Evolutionary conservation across 192 early-diverging fungal genomes (phyloP), one percentile per base, ranked within the genome.

Genomic region (Backusella tarrabulga): DNA sequence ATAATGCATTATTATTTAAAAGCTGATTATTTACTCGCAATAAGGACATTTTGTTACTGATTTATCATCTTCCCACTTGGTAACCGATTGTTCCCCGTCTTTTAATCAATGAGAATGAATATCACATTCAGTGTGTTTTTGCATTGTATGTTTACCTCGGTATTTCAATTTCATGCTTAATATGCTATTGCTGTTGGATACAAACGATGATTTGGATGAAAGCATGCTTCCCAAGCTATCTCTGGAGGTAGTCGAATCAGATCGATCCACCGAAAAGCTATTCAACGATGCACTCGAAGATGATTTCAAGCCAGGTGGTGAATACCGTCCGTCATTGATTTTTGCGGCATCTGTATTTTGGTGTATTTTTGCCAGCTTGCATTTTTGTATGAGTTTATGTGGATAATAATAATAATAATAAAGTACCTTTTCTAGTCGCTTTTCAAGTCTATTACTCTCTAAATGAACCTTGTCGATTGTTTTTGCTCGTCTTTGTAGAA

Each of bases 391-490:
- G 32, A 4, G 14, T 15, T 4, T 21, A 34, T n/a, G 52, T 0
- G 6, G 8, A 3, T 19, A 63, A 8, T n/a, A 17, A 54, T 1
- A 46, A 0, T 50, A 23, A 26, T 7, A 2, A 9, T 76, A 75
- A 9, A 80, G 79, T 50, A 94, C 85, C 74, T 90, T 89, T 83
- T 95, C 93, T 34, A 95, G 77, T 3, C 93, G 85, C 77, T 92
- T 91, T 76, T 93, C 92, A 4, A 93, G 80, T 41, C 92, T 84
- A 75, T 93, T 95, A 4, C 87, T 87, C 71, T 93, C 93, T 40
- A 95, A 78, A 67, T 90, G 88, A 8, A 90, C 87, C 15, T 81
- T 80, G 36, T 89, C 90, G 4, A 88, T 85, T 12, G 88, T 87
- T 67, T 83, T 85, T 38, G 74, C 77, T 67, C 92, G 81, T 73